Evolutionary conservation across 2,329 filamentous ascomycete genomes (phyloP).

Genomic region (Uncinocarpus reesii): DNA sequence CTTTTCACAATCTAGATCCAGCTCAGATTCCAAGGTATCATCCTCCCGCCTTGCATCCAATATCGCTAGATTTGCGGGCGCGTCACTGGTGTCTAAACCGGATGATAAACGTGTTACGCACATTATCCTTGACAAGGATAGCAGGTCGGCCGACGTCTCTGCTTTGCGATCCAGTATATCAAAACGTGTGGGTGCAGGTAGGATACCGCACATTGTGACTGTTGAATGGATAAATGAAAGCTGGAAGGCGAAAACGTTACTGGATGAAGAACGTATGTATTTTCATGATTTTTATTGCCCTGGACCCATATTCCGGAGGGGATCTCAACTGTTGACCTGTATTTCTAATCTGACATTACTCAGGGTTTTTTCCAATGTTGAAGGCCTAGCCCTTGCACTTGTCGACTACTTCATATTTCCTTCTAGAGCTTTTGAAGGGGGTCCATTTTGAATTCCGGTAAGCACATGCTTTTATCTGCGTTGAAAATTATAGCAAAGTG

Average conservation of each 20-base stretch:
- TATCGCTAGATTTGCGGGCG: conserved; percentile 60
- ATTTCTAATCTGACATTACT: too few relatives aligned
- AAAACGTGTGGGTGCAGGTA: conserved; percentile 25
- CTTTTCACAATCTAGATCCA: conserved; percentile 23
- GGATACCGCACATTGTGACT: conserved; percentile 59
- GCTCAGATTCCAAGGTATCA: conserved; percentile 6
- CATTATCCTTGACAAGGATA: conserved; percentile 50
- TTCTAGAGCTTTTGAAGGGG: too few relatives aligned
- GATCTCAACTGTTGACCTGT: too few relatives aligned
- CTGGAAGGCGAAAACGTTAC: conserved; percentile 64
- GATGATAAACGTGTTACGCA: conserved; percentile 57
- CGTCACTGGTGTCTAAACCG: conserved; percentile 44
- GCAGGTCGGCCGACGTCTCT: conserved; percentile 37
- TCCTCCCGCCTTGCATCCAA: conserved; percentile 42
- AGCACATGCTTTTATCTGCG: too few relatives aligned
- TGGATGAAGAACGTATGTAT: conserved; percentile 61
- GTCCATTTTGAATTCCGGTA: too few relatives aligned
- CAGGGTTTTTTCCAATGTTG: too few relatives aligned
- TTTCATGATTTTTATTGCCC: not conserved
- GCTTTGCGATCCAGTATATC: conserved; percentile 25
- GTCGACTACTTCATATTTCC: too few relatives aligned
- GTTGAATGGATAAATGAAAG: conserved; percentile 66
- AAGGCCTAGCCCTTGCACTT: too few relatives aligned
- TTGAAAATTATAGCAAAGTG: too few relatives aligned
- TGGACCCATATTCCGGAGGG: not conserved